These are phyloP conservation scores for Cylindricascospora bacillispora DNA, from an alignment of 1,139 yeast genomes.

Conservation along the genomic window DNA sequence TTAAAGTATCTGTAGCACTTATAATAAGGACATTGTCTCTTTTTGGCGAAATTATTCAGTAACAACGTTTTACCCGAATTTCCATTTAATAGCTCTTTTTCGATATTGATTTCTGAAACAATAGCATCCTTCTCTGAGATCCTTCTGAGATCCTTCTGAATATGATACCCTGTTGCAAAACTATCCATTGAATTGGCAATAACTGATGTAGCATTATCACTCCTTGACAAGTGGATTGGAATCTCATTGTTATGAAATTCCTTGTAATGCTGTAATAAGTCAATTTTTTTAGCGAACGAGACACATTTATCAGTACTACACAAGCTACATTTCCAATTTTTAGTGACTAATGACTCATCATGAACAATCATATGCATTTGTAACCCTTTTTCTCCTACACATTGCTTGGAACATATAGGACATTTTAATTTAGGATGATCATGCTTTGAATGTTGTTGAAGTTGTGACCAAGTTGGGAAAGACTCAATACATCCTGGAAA, in stretches of 20 bases:
- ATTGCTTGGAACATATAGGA: conserved; percentile 52
- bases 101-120: conserved; percentile 8
- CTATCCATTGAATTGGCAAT: conserved; percentile 1
- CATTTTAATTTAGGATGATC: conserved; percentile 67
- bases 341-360: conserved; percentile 30
- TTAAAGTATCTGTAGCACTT: conserved; percentile 26
- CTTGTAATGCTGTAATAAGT: conserved; percentile 33
- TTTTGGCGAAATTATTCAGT: conserved; percentile 24
- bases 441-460: conserved; percentile 58
- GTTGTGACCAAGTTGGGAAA: conserved; percentile 66
- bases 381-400: conserved; percentile 63
- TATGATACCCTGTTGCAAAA: too few relatives aligned
- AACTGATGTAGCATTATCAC: neutral
- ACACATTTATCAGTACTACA: conserved; percentile 33
- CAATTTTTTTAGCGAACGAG: conserved; percentile 31
- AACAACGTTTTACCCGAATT: conserved; percentile 16
- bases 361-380: conserved; percentile 62
- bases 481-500: conserved; percentile 44
- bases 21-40: conserved; percentile 17
- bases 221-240: conserved; percentile 9
- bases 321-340: conserved; percentile 49
- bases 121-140: conserved; percentile 2
- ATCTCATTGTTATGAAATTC: conserved; percentile 25
- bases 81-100: conserved; percentile 12
- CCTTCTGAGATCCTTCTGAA: too few relatives aligned